phyloP scores from a whole-genome alignment of 345 rosid genomes.

The Eucalyptus microcorys region DNA sequence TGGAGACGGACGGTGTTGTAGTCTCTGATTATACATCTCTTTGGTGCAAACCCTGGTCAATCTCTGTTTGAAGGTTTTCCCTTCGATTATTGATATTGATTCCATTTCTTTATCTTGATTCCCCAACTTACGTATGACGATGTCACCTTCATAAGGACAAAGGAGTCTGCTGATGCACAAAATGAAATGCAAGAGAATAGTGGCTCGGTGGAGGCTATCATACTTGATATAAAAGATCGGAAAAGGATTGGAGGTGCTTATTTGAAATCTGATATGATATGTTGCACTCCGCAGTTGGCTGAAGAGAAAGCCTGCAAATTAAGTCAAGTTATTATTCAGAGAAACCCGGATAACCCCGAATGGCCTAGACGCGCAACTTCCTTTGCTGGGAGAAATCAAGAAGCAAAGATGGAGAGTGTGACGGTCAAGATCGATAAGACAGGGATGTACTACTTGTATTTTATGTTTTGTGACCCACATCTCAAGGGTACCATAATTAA shows the following conservation, averaged over 20 bases:
- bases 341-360: slow-evolving; percentile 23
- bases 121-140: slow-evolving; percentile 46
- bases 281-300: slow-evolving; percentile 52
- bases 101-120: not conserved
- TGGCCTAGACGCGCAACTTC: slow-evolving; percentile 73
- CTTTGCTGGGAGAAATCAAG: slow-evolving; percentile 39
- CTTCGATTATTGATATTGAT: not conserved
- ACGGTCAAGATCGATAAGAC: slow-evolving; percentile 45
- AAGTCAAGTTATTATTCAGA: slow-evolving; percentile 75
- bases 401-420: slow-evolving; percentile 38
- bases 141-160: slow-evolving; percentile 70
- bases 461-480: slow-evolving; percentile 68
- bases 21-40: not conserved
- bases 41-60: not conserved
- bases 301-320: slow-evolving; percentile 36
- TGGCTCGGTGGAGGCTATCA: slow-evolving; percentile 75
- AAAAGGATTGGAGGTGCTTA: slow-evolving; percentile 60
- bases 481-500: slow-evolving; percentile 54
- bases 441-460: slow-evolving; percentile 92
- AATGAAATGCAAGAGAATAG: slow-evolving; percentile 58
- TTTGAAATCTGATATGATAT: slow-evolving; percentile 33
- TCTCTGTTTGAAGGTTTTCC: not conserved
- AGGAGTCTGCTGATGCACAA: slow-evolving; percentile 47
- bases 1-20: not conserved
- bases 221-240: slow-evolving; percentile 77